Base-by-base conservation (phyloP, 2,329 filamentous ascomycete genomes). In the Sporothrix humicola region DNA sequence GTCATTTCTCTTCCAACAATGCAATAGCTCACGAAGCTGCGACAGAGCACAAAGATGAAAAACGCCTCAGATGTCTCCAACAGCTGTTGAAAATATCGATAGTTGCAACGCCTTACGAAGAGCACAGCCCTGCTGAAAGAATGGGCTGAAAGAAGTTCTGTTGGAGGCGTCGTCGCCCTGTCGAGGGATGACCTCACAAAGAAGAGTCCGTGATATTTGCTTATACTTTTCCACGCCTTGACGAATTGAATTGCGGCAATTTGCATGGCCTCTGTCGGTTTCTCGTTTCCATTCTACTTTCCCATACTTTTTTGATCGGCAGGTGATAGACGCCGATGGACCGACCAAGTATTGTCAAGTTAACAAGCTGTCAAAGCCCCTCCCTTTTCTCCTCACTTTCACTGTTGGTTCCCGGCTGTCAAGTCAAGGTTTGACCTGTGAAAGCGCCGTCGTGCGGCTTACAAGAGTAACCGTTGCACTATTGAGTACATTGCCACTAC, bases 251-350 rank as follows among this genome's bases (percentile, higher is more conserved):
- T 17, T 20, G 8, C 58, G 37, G 31, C 58, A 63, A 12, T 44
- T 20, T 42, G 17, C 31, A 63, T 63, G 31, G 12, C 58, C 58
- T 20, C 26, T 37, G 56, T 59, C 56, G 15, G 2, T 26, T 26
- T 26, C 20, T 56, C 17, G 1, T 20, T 23, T 56, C 10, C 4
- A 6, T 15, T 5, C 26, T 48, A 17, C 20, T 66, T 17, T 42
- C n/a, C 42, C 20, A 17, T 10, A n/a, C 5, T 2, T 37, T 2
- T 37, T 44, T 63, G 42, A 17, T 66, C 65, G 48, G 46, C 23
- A 52, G 12, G 15, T 37, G 31, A n/a, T 17, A 52, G 46, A 37
- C 65, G 23, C 65, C 65, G 65, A 68, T 68, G 26, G 65, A n/a
- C 65, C 65, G 65, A 20, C 26, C 46, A 37, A 3, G 23, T 9